phyloP scores from a whole-genome alignment of 2,329 filamentous ascomycete genomes.

The Mycogone perniciosa region DNA sequence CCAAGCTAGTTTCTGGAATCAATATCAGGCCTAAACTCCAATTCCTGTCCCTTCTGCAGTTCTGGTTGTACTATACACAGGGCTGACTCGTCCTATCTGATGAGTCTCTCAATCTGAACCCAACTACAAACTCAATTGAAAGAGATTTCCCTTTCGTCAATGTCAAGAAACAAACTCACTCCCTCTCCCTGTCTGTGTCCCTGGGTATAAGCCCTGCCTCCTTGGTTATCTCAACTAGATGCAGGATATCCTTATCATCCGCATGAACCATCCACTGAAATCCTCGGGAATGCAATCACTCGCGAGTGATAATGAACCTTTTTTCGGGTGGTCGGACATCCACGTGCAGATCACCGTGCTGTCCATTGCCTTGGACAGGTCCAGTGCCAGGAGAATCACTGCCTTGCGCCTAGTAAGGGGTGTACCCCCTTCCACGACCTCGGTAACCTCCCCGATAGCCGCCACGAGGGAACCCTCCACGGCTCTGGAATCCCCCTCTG shows the following conservation, averaged over 20 bases:
- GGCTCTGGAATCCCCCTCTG: slow-evolving; percentile 42
- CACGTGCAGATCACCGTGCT: slow-evolving; percentile 7
- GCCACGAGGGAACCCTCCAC: slow-evolving; percentile 50
- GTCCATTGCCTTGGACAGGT: slow-evolving; percentile 15
- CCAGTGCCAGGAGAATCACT: slow-evolving; percentile 18
- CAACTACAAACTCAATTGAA: background rate
- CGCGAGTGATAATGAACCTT: slow-evolving; percentile 6
- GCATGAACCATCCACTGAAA: slow-evolving; percentile 4
- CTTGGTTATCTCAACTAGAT: slow-evolving; percentile 9
- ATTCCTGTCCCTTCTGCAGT: slow-evolving; percentile 9
- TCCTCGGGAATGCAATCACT: slow-evolving; percentile 3
- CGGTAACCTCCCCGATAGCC: slow-evolving; percentile 64
- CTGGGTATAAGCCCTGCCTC: slow-evolving; percentile 2
- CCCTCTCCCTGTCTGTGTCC: background rate
- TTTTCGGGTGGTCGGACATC: background rate
- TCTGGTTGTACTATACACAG: slow-evolving; percentile 4
- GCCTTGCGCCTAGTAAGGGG: slow-evolving; percentile 53
- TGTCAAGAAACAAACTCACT: background rate
- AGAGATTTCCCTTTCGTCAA: background rate
- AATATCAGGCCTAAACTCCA: slow-evolving; percentile 12
- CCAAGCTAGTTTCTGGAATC: slow-evolving; percentile 1
- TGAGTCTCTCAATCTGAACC: slow-evolving; percentile 4
- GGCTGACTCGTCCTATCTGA: slow-evolving; percentile 4
- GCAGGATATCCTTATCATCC: slow-evolving; percentile 9
- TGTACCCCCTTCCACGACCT: slow-evolving; percentile 57